phyloP scores from a whole-genome alignment of 352 stramenopile genomes.

The Pythium brachiatum region DNA sequence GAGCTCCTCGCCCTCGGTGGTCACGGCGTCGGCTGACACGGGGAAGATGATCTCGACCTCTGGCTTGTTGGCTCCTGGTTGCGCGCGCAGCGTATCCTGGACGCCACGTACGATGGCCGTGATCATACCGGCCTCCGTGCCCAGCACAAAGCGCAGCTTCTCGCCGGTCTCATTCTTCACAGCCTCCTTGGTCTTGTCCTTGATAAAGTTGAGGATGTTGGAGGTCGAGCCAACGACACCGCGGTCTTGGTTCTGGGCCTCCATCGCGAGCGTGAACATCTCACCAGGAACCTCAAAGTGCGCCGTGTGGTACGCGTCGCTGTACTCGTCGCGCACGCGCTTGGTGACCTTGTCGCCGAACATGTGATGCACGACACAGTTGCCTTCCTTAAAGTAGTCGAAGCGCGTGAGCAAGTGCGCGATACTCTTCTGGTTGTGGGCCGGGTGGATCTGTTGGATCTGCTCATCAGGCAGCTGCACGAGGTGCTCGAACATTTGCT shows the following conservation, averaged over 20 bases:
- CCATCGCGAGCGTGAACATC: constrained; percentile 98
- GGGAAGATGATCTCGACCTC: constrained; percentile 97
- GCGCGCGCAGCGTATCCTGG: constrained; percentile 67
- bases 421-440: constrained; percentile 84
- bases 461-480: constrained; percentile 72
- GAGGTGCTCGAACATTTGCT: constrained; percentile 91
- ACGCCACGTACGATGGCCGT: constrained; percentile 96
- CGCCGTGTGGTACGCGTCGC: constrained; percentile 93
- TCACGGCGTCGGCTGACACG: constrained; percentile 92
- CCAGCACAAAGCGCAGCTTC: constrained; percentile 93
- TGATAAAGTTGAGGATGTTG: constrained; percentile 98
- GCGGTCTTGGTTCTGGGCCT: constrained; percentile 85
- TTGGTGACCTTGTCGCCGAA: constrained; percentile 94
- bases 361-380: constrained; percentile 99
- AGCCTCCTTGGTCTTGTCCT: constrained; percentile 90
- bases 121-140: constrained; percentile 97
- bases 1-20: constrained; percentile 70
- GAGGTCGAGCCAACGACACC: constrained; percentile 95
- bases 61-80: constrained; percentile 50
- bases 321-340: constrained; percentile 89
- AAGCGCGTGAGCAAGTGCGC: constrained; percentile 83
- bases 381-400: constrained; percentile 94
- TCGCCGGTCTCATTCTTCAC: constrained; percentile 60
- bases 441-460: constrained; percentile 82
- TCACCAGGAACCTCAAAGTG: constrained; percentile 98